These are phyloP conservation scores for Nitzschia sp. DNA, from an alignment of 108 stramenopile genomes.

Conservation along the genomic window DNA sequence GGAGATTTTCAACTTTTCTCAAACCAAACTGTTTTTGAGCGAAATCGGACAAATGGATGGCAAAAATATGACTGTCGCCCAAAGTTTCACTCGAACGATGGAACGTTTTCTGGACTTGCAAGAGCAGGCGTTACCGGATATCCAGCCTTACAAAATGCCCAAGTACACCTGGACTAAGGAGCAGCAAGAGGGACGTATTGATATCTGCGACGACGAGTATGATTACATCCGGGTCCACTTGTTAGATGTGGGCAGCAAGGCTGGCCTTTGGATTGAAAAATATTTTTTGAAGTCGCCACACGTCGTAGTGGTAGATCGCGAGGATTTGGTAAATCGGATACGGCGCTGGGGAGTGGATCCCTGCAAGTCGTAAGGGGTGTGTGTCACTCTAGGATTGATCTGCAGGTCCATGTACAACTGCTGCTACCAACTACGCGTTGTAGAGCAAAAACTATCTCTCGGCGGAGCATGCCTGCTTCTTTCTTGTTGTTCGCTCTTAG, in stretches of 20 bases:
- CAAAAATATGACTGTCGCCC: background rate
- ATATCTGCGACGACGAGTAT: background rate
- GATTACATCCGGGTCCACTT: background rate
- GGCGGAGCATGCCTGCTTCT: too few relatives aligned
- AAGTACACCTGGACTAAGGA: background rate
- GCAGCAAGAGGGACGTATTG: background rate
- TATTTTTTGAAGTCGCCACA: background rate
- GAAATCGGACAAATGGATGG: conserved; percentile 24
- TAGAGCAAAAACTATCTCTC: too few relatives aligned
- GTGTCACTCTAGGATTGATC: too few relatives aligned
- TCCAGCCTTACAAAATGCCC: background rate
- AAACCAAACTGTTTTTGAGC: conserved; percentile 18
- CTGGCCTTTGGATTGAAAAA: background rate
- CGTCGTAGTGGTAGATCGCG: background rate
- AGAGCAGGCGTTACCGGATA: background rate
- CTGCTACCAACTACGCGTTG: too few relatives aligned
- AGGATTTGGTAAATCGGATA: background rate
- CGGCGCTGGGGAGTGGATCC: background rate
- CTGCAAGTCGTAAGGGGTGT: too few relatives aligned
- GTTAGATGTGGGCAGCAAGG: background rate
- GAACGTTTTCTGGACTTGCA: background rate
- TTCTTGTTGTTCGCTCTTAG: too few relatives aligned
- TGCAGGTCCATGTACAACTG: too few relatives aligned
- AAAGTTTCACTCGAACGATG: background rate
- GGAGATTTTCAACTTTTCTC: conserved; percentile 9